A percentile compares a stretch with the other conserved stretches of the same genome.
Conservation (phyloP, 164 flowering plant species). For the Piper betle region DNA sequence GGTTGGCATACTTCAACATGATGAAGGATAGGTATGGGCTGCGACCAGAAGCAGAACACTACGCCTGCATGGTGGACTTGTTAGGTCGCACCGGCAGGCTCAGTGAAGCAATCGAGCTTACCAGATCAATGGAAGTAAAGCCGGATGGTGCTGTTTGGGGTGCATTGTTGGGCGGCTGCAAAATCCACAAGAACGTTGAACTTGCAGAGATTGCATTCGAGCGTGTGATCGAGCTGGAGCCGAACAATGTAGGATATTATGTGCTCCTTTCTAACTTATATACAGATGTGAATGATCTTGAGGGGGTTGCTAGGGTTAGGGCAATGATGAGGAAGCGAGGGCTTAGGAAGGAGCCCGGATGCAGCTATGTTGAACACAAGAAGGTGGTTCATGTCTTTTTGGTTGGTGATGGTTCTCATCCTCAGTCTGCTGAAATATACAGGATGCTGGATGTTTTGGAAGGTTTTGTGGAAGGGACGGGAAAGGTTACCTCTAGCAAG, state of each 20-base stretch:
- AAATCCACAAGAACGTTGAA: slow-evolving; percentile 53
- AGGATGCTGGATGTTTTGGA: slow-evolving; percentile 47
- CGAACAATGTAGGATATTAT: slow-evolving; percentile 44
- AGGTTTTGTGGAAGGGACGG: slow-evolving; percentile 18
- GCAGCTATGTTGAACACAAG: slow-evolving; percentile 57
- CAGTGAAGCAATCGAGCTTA: slow-evolving; percentile 43
- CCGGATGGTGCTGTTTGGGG: slow-evolving; percentile 95
- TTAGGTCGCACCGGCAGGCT: slow-evolving; percentile 79
- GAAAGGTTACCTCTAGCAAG: slow-evolving; percentile 5
- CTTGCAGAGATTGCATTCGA: slow-evolving; percentile 72
- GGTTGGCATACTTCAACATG: slow-evolving; percentile 36
- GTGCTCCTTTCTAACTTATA: slow-evolving; percentile 74
- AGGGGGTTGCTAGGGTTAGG: slow-evolving; percentile 47
- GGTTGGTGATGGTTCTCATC: slow-evolving; percentile 60
- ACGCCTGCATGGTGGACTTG: slow-evolving; percentile 78
- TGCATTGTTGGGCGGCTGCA: slow-evolving; percentile 79
- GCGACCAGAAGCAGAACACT: slow-evolving; percentile 63
- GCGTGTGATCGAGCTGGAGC: slow-evolving; percentile 42
- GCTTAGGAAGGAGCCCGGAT: slow-evolving; percentile 76
- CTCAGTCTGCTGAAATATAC: slow-evolving; percentile 46
- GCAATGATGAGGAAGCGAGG: slow-evolving; percentile 59
- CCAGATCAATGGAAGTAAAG: slow-evolving; percentile 41
- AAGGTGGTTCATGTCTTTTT: slow-evolving; percentile 55
- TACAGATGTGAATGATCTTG: slow-evolving; percentile 30
- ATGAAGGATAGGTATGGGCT: slow-evolving; percentile 42